Conservation (phyloP, 495 filamentous ascomycete genomes). For the Aspergillus conjunctus region DNA sequence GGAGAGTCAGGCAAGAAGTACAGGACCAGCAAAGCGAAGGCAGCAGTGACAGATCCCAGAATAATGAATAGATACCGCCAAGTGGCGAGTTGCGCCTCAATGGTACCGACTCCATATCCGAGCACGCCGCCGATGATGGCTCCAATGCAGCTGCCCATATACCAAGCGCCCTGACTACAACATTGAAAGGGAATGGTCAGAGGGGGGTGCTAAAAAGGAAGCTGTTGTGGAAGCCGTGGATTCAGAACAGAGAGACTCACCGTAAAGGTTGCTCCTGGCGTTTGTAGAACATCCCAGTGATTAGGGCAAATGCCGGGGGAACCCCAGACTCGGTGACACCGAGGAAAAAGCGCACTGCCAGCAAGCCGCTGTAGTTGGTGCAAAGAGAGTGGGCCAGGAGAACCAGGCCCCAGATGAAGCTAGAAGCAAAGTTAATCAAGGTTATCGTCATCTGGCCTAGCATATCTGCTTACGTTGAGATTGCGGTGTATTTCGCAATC, state of each 20-base stretch:
- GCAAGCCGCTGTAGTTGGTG: constrained; percentile 47
- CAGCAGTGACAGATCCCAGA: constrained; percentile 39
- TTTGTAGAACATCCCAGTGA: constrained; percentile 46
- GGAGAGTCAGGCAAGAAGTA: constrained; percentile 52
- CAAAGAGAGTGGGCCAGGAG: constrained; percentile 50
- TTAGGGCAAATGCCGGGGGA: constrained; percentile 24
- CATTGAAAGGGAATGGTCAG: constrained; percentile 20
- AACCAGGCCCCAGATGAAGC: constrained; percentile 43
- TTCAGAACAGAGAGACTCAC: constrained; percentile 54
- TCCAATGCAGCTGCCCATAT: too few species aligned
- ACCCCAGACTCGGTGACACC: constrained; percentile 51
- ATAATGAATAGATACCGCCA: constrained; percentile 35
- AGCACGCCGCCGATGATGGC: too few species aligned
- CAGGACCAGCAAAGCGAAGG: constrained; percentile 39
- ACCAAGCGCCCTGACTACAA: too few species aligned
- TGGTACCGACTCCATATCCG: too few species aligned
- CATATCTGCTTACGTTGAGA: constrained; percentile 21
- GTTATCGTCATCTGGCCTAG: too few species aligned
- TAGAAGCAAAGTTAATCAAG: too few species aligned
- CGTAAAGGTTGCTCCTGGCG: constrained; percentile 52
- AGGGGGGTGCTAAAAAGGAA: constrained; percentile 49
- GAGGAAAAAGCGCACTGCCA: constrained; percentile 48
- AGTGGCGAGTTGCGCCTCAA: too few species aligned
- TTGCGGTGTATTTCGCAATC: constrained; percentile 20
- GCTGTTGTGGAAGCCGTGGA: constrained; percentile 52